Percentiles rank a stretch among this genome's conserved stretches.
These are phyloP conservation scores for Arthrobotrys sphaeroides DNA, from an alignment of 2,329 filamentous ascomycete species.

Conservation along the genomic window DNA sequence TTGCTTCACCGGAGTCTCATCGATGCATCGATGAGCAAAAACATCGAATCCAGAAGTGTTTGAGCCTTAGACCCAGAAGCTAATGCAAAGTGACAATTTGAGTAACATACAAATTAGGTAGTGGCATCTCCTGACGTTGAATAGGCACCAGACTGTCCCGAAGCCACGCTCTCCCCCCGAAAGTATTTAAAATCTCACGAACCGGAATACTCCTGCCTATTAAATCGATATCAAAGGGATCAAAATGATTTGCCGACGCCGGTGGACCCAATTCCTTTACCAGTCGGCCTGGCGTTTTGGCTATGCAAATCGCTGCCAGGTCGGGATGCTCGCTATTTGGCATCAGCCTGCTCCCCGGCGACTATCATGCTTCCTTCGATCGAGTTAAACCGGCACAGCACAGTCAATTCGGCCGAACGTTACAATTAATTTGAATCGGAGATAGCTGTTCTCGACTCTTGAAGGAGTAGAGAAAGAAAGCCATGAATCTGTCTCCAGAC, in stretches of 20 bases:
- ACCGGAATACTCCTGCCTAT: not conserved
- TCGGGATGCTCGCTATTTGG: slow-evolving; percentile 14
- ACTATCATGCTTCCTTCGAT: slow-evolving; percentile 16
- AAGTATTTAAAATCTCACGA: not conserved
- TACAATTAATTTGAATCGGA: not conserved
- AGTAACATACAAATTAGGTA: not conserved
- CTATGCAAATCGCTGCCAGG: slow-evolving; percentile 29
- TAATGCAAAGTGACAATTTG: slow-evolving; percentile 8
- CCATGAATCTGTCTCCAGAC: not conserved
- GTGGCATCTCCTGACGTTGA: not conserved
- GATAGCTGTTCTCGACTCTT: not conserved
- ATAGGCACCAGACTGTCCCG: not conserved
- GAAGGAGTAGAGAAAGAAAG: not conserved
- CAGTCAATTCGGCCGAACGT: slow-evolving; percentile 4
- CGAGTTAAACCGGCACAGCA: too few relatives aligned
- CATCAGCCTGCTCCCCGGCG: slow-evolving; percentile 37
- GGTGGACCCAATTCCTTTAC: not conserved
- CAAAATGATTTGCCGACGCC: slow-evolving; percentile 18
- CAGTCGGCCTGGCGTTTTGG: not conserved
- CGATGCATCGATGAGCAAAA: not conserved
- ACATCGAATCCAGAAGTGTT: not conserved
- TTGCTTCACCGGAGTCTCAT: not conserved
- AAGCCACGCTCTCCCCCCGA: not conserved
- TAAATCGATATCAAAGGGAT: not conserved
- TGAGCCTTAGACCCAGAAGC: not conserved